Base-by-base conservation (phyloP, 441 rosid species). In the Pelargonium exstipulatum region DNA sequence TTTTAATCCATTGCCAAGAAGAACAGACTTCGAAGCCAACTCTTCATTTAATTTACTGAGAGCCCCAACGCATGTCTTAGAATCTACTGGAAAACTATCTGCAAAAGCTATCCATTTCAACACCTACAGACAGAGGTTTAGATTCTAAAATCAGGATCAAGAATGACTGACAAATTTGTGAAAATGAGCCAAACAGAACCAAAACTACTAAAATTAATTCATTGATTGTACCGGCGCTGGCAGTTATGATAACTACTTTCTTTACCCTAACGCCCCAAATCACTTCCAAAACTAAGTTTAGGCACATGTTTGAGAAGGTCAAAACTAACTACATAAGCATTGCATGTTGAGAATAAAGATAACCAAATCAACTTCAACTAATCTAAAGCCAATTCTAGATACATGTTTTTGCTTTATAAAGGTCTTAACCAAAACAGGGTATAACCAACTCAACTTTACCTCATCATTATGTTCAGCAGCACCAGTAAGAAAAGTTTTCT, bases 21-120 rank as follows among this genome's bases (percentile, higher is more conserved):
- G 77, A 58, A 94, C 92, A 2, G 97, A 86, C 68, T 81, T 85
- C 22, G 70, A n/a, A 68, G 73, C 82, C 84, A 94, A 83, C 43
- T 85, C 91, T 24, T 77, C 84, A 73, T 91, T 88, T 49, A 94
- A 71, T 71, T 76, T 71, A 66, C 60, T 75, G 71, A 91, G 86
- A 78, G 75, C 83, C 62, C 74, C 80, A 69, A 74, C 67, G 67
- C 78, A 76, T 58, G 87, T 82, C 68, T 76, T 63, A 9, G 90
- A 72, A 76, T 79, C 82, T 13, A n/a, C 70, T 22, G 88, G 88
- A 84, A 86, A 82, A 68, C 76, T 74, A 78, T 86, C 92, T 0
- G 88, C 86, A 76, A 83, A 91, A n/a, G 65, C 85, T 69, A 91
- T 71, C 96, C 95, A 94, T 68, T 85, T 90, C 79, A 76, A 74